phyloP scores from a whole-genome alignment of 1,284 basidiomycete genomes.

The Puccinia horiana region DNA sequence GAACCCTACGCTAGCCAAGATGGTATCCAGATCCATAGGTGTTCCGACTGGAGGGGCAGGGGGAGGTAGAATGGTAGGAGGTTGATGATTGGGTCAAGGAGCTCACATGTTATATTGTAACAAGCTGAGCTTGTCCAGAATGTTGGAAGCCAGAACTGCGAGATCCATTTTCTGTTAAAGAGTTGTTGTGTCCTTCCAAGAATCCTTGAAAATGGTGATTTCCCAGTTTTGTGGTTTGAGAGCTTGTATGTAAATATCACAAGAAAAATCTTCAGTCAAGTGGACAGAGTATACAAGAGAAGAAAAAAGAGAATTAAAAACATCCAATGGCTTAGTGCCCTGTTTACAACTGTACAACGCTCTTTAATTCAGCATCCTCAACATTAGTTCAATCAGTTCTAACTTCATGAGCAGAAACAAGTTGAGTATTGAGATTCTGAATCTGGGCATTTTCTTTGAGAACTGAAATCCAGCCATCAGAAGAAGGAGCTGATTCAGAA shows the following conservation, averaged over 20 bases:
- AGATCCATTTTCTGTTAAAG: background rate
- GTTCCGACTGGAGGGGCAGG: background rate
- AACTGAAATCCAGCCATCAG: too few species aligned
- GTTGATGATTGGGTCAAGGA: background rate
- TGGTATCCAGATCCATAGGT: conserved; percentile 10
- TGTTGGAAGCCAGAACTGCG: background rate
- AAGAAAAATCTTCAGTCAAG: conserved; percentile 11
- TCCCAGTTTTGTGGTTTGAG: conserved; percentile 2
- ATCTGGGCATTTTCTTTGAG: too few species aligned
- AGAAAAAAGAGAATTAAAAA: conserved; percentile 16
- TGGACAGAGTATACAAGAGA: conserved; percentile 30
- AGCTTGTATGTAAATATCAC: background rate
- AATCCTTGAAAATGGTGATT: background rate
- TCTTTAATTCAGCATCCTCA: background rate
- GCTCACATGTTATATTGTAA: background rate
- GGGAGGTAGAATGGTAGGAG: background rate
- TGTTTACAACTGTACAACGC: conserved; percentile 21
- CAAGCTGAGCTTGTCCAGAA: background rate
- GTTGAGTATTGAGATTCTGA: too few species aligned
- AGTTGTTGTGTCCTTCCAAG: background rate
- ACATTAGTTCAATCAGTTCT: background rate
- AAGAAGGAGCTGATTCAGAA: too few species aligned
- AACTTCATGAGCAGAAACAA: background rate
- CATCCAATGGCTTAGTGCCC: conserved; percentile 12
- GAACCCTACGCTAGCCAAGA: background rate